Evolutionary conservation across 805 yeast genomes (phyloP), one percentile per base, ranked within the genome.

Genomic region (Candida gorgasii): DNA sequence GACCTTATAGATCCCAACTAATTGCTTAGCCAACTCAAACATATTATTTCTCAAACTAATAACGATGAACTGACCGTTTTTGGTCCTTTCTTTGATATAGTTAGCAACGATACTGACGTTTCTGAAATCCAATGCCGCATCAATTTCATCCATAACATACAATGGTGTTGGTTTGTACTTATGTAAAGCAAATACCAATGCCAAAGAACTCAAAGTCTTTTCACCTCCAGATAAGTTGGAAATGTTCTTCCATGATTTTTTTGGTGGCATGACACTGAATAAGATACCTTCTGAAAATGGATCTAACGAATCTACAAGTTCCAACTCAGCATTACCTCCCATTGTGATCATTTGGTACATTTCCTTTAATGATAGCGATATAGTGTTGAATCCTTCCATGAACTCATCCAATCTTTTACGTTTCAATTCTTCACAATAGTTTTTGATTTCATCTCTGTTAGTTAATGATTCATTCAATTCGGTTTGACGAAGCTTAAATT

Each of bases 311-410:
- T 93, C 99, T 14, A 89, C 97, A 34, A 92, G 74, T 61, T 93
- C 99, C 26, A 93, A 73, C 61, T 93, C 99, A 0, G 99, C 99
- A 68, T 92, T 93, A 24, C 99, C 99, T 19, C 99, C 99, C 95
- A 92, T 89, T 1, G 99, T 93, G 47, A 93, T 93, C 95, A 93
- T 87, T 58, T 90, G 95, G 57, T 93, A 93, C 98, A 93, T 90
- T 55, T 89, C 97, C 61, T 92, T 93, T 50, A 93, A 75, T 5
- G 96, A 86, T 59, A 82, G 72, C 1, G 97, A 89, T 20, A 93
- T 93, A 15, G 81, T 75, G 50, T 82, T 79, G 67, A 95, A 93
- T 0, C 99, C 99, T 48, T 78, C 80, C 95, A 89, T 89, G 57
- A 93, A 93, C 61, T 93, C 97, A 48, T 83, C 89, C 41, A 86